These are phyloP conservation scores for Yamadazyma diospyri DNA, from an alignment of 1,139 yeast genomes.

Conservation along the genomic window DNA sequence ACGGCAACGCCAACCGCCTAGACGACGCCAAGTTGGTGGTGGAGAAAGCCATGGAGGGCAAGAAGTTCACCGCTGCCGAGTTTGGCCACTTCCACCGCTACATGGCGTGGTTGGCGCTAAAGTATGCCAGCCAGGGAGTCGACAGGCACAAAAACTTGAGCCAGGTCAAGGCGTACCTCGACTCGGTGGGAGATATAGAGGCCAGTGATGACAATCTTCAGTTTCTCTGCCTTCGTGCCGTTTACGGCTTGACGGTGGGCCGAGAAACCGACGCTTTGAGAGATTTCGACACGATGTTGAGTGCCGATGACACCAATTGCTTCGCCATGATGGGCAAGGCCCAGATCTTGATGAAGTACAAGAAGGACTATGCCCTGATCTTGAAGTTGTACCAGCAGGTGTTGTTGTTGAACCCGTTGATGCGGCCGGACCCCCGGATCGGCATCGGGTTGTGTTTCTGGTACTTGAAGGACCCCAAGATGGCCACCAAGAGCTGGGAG, in stretches of 20 bases:
- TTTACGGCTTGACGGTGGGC: slow-evolving; percentile 43
- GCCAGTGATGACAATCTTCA: slow-evolving; percentile 24
- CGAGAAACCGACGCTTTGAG: slow-evolving; percentile 66
- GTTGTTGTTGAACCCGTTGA: slow-evolving; percentile 67
- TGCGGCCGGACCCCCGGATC: slow-evolving; percentile 88
- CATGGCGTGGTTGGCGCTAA: slow-evolving; percentile 71
- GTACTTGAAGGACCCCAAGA: slow-evolving; percentile 72
- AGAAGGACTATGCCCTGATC: slow-evolving; percentile 67
- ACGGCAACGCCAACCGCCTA: slow-evolving; percentile 57
- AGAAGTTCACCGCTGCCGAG: slow-evolving; percentile 44
- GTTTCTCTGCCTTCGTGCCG: slow-evolving; percentile 61
- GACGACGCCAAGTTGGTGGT: slow-evolving; percentile 66
- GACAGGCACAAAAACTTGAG: slow-evolving; percentile 23
- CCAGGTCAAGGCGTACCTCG: slow-evolving; percentile 22
- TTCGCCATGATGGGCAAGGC: slow-evolving; percentile 86
- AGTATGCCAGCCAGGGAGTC: slow-evolving; percentile 23
- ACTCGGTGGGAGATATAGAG: slow-evolving; percentile 15
- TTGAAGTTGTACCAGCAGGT: slow-evolving; percentile 82
- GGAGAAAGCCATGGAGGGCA: slow-evolving; percentile 49
- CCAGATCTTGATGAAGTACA: slow-evolving; percentile 65
- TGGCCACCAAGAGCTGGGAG: slow-evolving; percentile 82
- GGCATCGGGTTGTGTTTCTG: slow-evolving; percentile 96
- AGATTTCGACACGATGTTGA: slow-evolving; percentile 29
- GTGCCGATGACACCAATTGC: slow-evolving; percentile 43
- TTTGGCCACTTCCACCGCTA: slow-evolving; percentile 56